Conservation (phyloP, 225 moss, liverwort and hornwort species). For the Sphagnum tenellum region DNA sequence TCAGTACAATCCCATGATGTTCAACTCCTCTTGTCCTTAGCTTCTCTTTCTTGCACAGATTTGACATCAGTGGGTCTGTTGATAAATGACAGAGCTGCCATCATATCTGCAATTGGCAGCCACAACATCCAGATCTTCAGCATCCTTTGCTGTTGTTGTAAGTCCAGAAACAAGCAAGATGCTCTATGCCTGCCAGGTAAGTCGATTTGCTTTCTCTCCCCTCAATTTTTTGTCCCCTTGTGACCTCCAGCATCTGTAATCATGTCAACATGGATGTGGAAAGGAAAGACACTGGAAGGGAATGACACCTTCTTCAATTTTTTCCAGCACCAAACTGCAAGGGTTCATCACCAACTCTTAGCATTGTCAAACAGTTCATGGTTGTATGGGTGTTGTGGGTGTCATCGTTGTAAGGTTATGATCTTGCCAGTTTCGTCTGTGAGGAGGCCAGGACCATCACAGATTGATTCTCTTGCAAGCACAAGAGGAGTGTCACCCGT, state of each 20-base stretch:
- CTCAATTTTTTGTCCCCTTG: conserved; percentile 26
- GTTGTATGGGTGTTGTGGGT: conserved; percentile 12
- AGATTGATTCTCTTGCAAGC: conserved; percentile 21
- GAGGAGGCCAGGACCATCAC: conserved; percentile 19
- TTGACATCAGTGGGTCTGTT: conserved; percentile 35
- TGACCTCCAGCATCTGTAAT: conserved; percentile 24
- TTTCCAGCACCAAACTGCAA: conserved; percentile 39
- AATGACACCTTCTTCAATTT: conserved; percentile 19
- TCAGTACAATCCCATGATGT: conserved; percentile 25
- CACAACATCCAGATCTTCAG: conserved; percentile 31
- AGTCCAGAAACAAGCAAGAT: conserved; percentile 19
- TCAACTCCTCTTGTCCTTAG: conserved; percentile 15
- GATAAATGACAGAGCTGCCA: conserved; percentile 35
- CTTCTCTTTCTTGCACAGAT: conserved; percentile 12
- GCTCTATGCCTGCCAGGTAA: conserved; percentile 16
- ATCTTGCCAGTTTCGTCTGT: conserved; percentile 18
- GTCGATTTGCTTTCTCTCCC: conserved; percentile 41
- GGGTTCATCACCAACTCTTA: conserved; percentile 11
- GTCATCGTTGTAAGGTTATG: conserved; percentile 21
- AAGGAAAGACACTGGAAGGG: conserved; percentile 12
- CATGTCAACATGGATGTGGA: conserved; percentile 24
- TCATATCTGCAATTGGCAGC: conserved; percentile 26
- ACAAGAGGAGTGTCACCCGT: conserved; percentile 20
- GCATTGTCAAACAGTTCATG: conserved; percentile 18
- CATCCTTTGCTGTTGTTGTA: conserved; percentile 18